phyloP scores from a whole-genome alignment of 345 rosid species.

The Fremontodendron californicum region DNA sequence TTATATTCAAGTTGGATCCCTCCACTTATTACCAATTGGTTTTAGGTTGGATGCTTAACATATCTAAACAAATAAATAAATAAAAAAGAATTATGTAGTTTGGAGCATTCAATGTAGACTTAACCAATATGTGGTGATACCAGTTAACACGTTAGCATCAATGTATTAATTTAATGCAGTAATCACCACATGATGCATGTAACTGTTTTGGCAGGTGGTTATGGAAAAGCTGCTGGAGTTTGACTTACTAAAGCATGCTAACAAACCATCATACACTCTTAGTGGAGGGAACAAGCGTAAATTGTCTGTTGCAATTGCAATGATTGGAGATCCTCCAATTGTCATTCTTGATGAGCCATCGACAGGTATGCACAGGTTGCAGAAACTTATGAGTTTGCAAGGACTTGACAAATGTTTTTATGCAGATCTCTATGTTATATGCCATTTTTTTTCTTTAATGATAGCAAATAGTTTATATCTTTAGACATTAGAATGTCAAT shows the following conservation, averaged over 20 bases:
- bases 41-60: too few relatives aligned
- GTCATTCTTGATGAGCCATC: conserved; percentile 98
- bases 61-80: neutral
- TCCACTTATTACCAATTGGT: too few relatives aligned
- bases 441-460: neutral
- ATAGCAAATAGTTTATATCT: too few relatives aligned
- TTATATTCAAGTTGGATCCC: too few relatives aligned
- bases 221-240: conserved; percentile 83
- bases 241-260: conserved; percentile 83
- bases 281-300: conserved; percentile 98
- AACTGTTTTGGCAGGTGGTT: conserved; percentile 57
- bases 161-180: neutral
- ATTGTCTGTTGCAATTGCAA: conserved; percentile 96
- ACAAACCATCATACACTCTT: conserved; percentile 77
- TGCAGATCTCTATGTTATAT: too few relatives aligned
- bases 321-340: conserved; percentile 97
- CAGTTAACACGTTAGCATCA: neutral
- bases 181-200: neutral
- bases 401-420: neutral
- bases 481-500: neutral
- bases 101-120: neutral
- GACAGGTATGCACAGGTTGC: conserved; percentile 49
- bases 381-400: neutral
- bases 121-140: neutral
- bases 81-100: neutral